Conservation (phyloP, 805 yeast species). For the Kurtzmaniella cleridarum region DNA sequence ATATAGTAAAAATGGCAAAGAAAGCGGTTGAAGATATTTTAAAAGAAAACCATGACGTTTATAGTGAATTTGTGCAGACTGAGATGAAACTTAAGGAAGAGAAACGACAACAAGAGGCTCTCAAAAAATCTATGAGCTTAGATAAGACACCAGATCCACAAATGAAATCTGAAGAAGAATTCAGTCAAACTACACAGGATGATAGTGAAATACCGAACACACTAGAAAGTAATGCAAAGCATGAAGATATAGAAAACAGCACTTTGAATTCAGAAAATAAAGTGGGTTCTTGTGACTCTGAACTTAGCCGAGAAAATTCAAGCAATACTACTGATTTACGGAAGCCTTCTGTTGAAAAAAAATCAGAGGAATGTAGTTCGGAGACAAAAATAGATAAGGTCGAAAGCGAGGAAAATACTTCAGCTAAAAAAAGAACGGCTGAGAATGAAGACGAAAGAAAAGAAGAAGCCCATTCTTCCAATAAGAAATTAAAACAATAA, state of each 20-base stretch:
- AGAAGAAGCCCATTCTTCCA: background rate
- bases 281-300: background rate
- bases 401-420: background rate
- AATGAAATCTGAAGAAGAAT: too few species aligned
- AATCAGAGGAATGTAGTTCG: background rate
- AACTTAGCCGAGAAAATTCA: background rate
- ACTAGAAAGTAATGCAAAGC: too few species aligned
- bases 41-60: constrained; percentile 26
- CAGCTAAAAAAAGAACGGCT: background rate
- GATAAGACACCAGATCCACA: too few species aligned
- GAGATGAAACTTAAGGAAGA: too few species aligned
- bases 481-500: background rate
- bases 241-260: too few species aligned
- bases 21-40: constrained; percentile 25
- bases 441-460: background rate
- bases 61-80: constrained; percentile 18
- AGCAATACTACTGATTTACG: background rate
- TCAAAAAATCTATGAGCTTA: too few species aligned
- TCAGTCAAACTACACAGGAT: too few species aligned
- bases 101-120: too few species aligned
- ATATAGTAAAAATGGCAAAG: constrained; percentile 24
- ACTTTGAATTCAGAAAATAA: background rate
- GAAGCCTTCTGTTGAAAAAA: background rate
- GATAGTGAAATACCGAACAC: too few species aligned
- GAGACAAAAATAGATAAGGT: too few species aligned